Base-by-base conservation (phyloP, 768 basidiomycete genomes). In the Bullera alba region DNA sequence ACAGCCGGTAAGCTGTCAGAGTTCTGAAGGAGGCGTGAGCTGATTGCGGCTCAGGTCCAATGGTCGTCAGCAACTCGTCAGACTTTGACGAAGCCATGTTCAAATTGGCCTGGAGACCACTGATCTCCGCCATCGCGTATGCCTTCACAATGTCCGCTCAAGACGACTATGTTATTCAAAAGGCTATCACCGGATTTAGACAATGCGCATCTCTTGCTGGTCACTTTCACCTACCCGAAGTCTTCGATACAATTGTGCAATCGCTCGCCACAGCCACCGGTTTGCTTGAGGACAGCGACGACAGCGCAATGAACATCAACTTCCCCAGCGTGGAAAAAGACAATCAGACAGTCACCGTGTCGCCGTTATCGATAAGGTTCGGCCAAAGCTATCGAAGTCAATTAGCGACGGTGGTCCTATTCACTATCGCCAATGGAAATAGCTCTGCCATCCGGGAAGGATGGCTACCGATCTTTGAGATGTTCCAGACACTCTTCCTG, bases 401-500 rank as follows among this genome's bases (percentile, higher is more conserved):
- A 65, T 77, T 99, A 21, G 93, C 95, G 29, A 91, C 93, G 14
- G 93, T 99, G 22, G 89, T 97, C 7, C 74, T 99, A 45, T 99
- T 99, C 76, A 92, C 92, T 56, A 93, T 97, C 42, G 88, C 95
- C 15, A 96, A 97, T 62, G 87, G 90, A 10, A 92, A 97, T 68
- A 91, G 88, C 6, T 86, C 89, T 57, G 86, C 89, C 8, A 79
- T 99, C 44, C 80, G 92, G 26, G 89, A 92, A 70, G 92, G 93
- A 22, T 99, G 95, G 95, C 83, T 81, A 3, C 67, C 95, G 86
- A 89, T 99, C 48, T 96, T 99, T 62, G 93, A 97, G 72, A 96
- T 97, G 84, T 92, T 93, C 74, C 86, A 92, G 65, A 95, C 91
- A 28, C 76, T 99, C 21, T 99, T 97, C 75, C 73, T 96, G 39